Evolutionary conservation across 345 rosid species (phyloP).

Genomic region (thale cress (Arabidopsis thaliana)): TAIR10.1 NC_003070.9:29432001-29432500

Average conservation of each 20-base stretch:
- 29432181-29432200: slow-evolving; percentile 87
- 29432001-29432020: slow-evolving; percentile 81
- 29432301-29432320: slow-evolving; percentile 74
- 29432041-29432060: slow-evolving; percentile 88
- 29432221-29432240: slow-evolving; percentile 81
- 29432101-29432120: slow-evolving; percentile 91
- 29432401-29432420: slow-evolving; percentile 39
- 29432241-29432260: slow-evolving; percentile 79
- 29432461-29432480: slow-evolving; percentile 46
- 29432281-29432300: slow-evolving; percentile 70
- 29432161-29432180: slow-evolving; percentile 80
- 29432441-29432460: slow-evolving; percentile 45
- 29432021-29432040: slow-evolving; percentile 83
- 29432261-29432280: slow-evolving; percentile 84
- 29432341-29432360: slow-evolving; percentile 49
- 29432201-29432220: slow-evolving; percentile 71
- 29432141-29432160: slow-evolving; percentile 89
- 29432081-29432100: slow-evolving; percentile 83
- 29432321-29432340: slow-evolving; percentile 80
- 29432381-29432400: slow-evolving; percentile 30
- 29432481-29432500: slow-evolving; percentile 37
- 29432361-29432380: slow-evolving; percentile 40
- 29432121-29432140: slow-evolving; percentile 87
- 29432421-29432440: slow-evolving; percentile 43
- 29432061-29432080: slow-evolving; percentile 88